Evolutionary conservation across 345 rosid genomes (phyloP).

Genomic region (Geranium brycei): DNA sequence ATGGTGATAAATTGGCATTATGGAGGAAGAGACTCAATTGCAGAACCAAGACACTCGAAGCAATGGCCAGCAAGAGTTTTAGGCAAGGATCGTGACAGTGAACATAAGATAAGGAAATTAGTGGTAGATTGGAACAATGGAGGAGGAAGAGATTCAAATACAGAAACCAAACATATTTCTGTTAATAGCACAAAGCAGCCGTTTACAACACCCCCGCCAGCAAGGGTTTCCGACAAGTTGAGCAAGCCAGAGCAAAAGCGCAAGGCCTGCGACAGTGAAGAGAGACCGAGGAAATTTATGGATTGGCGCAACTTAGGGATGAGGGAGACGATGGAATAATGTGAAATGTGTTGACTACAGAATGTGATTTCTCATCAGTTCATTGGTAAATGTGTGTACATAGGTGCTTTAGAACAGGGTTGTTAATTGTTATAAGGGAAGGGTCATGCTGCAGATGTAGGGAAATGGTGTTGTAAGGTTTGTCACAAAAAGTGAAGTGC

Average conservation of each 20-base stretch:
- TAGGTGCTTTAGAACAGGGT: too few species aligned
- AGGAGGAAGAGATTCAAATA: too few species aligned
- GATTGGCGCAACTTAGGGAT: too few species aligned
- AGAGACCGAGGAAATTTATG: background rate
- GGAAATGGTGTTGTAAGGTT: too few species aligned
- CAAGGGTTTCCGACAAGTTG: background rate
- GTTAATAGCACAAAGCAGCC: too few species aligned
- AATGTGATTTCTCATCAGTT: too few species aligned
- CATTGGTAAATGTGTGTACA: too few species aligned
- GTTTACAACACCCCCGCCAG: too few species aligned
- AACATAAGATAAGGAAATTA: conserved; percentile 34
- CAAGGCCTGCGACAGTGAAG: background rate
- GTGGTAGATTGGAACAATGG: conserved; percentile 18
- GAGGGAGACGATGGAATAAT: background rate
- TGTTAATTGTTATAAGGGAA: too few species aligned
- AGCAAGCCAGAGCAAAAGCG: background rate
- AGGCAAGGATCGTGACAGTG: conserved; percentile 28
- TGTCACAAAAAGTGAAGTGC: too few species aligned
- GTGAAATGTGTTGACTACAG: background rate
- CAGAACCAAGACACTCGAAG: conserved; percentile 34
- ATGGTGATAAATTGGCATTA: background rate
- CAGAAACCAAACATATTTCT: too few species aligned
- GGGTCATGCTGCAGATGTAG: too few species aligned
- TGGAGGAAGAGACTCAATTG: conserved; percentile 11
- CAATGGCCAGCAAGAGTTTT: conserved; percentile 32